phyloP scores from a whole-genome alignment of 768 basidiomycete species.

The Calvatia gigantea region DNA sequence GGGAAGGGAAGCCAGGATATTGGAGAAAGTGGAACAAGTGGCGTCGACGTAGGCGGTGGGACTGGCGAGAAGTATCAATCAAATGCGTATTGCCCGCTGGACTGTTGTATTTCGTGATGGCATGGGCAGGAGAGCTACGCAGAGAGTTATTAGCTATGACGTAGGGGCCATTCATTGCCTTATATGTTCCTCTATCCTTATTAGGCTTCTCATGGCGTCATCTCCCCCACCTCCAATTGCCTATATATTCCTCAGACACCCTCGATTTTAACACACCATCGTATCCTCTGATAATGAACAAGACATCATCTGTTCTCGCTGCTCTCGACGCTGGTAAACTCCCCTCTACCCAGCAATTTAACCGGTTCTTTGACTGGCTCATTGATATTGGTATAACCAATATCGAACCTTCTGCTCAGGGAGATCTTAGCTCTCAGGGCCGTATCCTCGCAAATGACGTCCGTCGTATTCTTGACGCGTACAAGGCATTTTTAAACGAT shows the following conservation, averaged over 20 bases:
- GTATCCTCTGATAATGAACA: conserved; percentile 50
- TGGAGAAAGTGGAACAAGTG: conserved; percentile 34
- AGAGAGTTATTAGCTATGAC: conserved; percentile 32
- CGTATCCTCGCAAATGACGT: conserved; percentile 46
- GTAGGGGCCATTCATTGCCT: neutral
- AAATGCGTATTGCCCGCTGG: conserved; percentile 75
- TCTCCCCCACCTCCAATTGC: neutral
- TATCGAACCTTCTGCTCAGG: conserved; percentile 34
- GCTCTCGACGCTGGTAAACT: conserved; percentile 72
- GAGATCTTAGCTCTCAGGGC: conserved; percentile 54
- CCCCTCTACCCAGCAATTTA: conserved; percentile 57
- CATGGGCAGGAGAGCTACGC: conserved; percentile 60
- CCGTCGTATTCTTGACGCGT: conserved; percentile 50
- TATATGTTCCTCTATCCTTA: neutral
- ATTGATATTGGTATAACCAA: conserved; percentile 46
- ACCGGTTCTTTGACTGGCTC: conserved; percentile 50
- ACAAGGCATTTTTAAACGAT: conserved; percentile 47
- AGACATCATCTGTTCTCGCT: conserved; percentile 55
- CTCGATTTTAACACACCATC: neutral
- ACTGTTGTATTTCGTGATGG: conserved; percentile 74
- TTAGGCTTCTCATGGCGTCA: conserved; percentile 8
- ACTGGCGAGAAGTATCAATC: conserved; percentile 70
- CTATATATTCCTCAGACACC: conserved; percentile 5
- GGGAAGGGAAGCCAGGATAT: conserved; percentile 4
- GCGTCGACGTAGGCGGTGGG: conserved; percentile 52